Conservation (phyloP, 805 yeast species). For the Schwanniomyces pseudopolymorphus region DNA sequence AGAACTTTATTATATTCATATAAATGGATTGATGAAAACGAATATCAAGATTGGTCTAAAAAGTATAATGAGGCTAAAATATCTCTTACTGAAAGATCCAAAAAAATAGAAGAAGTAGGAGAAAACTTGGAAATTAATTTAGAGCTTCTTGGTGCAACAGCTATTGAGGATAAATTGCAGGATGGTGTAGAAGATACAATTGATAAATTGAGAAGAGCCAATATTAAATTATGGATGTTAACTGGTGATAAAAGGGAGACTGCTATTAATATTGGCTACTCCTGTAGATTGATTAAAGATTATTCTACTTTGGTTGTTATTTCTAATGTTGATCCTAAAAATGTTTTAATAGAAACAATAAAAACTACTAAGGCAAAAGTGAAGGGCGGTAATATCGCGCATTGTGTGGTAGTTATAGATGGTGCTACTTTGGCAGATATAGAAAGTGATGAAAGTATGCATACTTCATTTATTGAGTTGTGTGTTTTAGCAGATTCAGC, state of each 20-base stretch:
- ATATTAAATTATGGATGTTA: slow-evolving; percentile 95
- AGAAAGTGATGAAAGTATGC: slow-evolving; percentile 69
- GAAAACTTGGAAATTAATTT: slow-evolving; percentile 67
- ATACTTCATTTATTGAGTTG: slow-evolving; percentile 77
- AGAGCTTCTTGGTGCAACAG: slow-evolving; percentile 85
- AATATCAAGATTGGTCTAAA: slow-evolving; percentile 65
- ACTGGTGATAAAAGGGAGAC: slow-evolving; percentile 99
- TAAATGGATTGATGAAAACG: slow-evolving; percentile 61
- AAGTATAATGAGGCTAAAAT: slow-evolving; percentile 76
- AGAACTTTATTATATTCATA: slow-evolving; percentile 85
- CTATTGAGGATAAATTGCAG: slow-evolving; percentile 95
- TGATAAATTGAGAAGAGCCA: slow-evolving; percentile 88
- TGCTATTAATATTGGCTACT: slow-evolving; percentile 94
- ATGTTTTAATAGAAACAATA: slow-evolving; percentile 64
- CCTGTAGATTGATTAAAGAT: slow-evolving; percentile 90
- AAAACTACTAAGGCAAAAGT: slow-evolving; percentile 75
- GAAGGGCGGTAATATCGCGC: slow-evolving; percentile 76
- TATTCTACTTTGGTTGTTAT: slow-evolving; percentile 85
- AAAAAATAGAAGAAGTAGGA: slow-evolving; percentile 70
- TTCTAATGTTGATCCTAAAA: slow-evolving; percentile 44
- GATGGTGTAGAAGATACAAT: slow-evolving; percentile 96
- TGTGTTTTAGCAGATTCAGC: slow-evolving; percentile 89
- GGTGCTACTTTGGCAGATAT: slow-evolving; percentile 80
- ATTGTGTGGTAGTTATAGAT: slow-evolving; percentile 90
- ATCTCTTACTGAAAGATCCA: slow-evolving; percentile 64